Base-by-base conservation (phyloP, 306 rosid genomes). In the Myrica gale region DNA sequence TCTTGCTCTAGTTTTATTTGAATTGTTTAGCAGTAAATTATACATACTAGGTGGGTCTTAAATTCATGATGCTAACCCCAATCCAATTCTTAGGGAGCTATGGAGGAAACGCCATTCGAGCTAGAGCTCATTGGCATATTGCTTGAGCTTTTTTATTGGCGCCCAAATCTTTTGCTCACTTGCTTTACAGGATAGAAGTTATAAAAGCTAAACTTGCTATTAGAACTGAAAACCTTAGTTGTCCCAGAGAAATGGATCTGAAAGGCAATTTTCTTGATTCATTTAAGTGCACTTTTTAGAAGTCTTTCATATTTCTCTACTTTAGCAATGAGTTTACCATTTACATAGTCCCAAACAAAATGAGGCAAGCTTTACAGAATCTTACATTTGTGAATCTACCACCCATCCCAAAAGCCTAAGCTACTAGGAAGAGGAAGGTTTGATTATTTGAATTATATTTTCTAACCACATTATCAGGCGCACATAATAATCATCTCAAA, bases 401-500 rank as follows among this genome's bases (percentile, higher is more conserved):
- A n/a, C n/a, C n/a, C n/a, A n/a, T n/a, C n/a, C n/a, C n/a, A n/a
- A n/a, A n/a, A n/a, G n/a, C n/a, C n/a, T n/a, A n/a, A n/a, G n/a
- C n/a, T n/a, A n/a, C n/a, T n/a, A n/a, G n/a, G n/a, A n/a, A n/a
- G n/a, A n/a, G n/a, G n/a, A n/a, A n/a, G n/a, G n/a, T n/a, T n/a
- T n/a, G n/a, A n/a, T n/a, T n/a, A n/a, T n/a, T n/a, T n/a, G n/a
- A n/a, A n/a, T n/a, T n/a, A n/a, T n/a, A n/a, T n/a, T n/a, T n/a
- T n/a, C n/a, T n/a, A n/a, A n/a, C n/a, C n/a, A n/a, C n/a, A 41
- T 42, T 6, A 42, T 7, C 50, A 9, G 11, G 8, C 3, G 15
- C 70, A 65, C 70, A 39, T 62, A 32, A 32, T 50, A 23, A 23
- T 52, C 67, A 63, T 75, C 51, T 23, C 62, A 62, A 67, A 71